Base-by-base conservation (phyloP, 768 basidiomycete species). In the Mycena filopes region DNA sequence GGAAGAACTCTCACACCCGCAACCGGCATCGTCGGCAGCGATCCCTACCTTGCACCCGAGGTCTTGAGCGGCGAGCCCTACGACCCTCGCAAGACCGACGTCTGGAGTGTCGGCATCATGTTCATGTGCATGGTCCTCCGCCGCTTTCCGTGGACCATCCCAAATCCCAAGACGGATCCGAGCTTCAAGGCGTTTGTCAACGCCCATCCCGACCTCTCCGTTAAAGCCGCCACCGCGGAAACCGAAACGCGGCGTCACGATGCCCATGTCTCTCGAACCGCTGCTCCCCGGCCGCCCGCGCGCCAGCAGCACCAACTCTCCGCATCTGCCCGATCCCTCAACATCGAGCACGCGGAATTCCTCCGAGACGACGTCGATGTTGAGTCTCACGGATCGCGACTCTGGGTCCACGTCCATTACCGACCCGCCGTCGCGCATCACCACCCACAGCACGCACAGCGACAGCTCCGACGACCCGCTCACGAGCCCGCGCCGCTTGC, bases 41-140 rank as follows among this genome's bases (percentile, higher is more conserved):
- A 99, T 80, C 98, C 98, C 23, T 99, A 99, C 82, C 90, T 99
- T 36, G 98, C 98, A 0, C 98, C 98, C 2, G 98, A 99, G 77
- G 98, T 99, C 18, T 86, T 99, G 60, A 81, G 76, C 33, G 86
- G 87, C 58, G 87, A 92, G 48, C 81, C 82, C 13, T 99, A 99
- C 78, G 98, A 99, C 77, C 97, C 98, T 15, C 86, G 96, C 74
- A 95, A 98, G 82, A 95, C 96, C 16, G 98, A 99, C 77, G 98
- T 99, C 26, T 99, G 98, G 98, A 93, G 92, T 71, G 90, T 97
- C 40, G 98, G 94, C 57, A 95, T 99, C 77, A 99, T 99, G 73
- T 98, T 99, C 83, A 88, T 99, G 84, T 99, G 98, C 83, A 99
- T 99, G 98, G 83, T 98, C 68, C 87, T 99, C 36, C 87, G 97